Base-by-base conservation (phyloP, 106 monocot genomes). In the Dendrobium chrysotoxum region DNA sequence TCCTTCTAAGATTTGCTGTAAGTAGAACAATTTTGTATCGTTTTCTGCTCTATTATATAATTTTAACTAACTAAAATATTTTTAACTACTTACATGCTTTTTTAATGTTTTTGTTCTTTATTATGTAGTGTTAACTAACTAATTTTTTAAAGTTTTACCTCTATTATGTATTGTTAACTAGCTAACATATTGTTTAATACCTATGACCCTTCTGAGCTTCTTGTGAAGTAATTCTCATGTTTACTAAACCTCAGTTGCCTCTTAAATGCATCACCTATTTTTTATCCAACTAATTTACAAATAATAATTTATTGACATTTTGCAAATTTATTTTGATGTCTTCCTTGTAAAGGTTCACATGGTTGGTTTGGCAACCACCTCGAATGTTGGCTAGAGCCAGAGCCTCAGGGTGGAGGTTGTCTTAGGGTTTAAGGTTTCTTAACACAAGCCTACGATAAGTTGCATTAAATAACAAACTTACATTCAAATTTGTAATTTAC, bases 1-100 rank as follows among this genome's bases (percentile, higher is more conserved):
- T 84, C 39, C 84, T 84, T 17, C 64, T 84, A 47, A 84, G 84
- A 39, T 84, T 84, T 84, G 84, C 84, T n/a, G 84, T 84, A 80
- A 84, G 84, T 74, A 41, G 15, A 40, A 8, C 4, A 10, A 13
- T 42, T 74, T 74, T 74, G 9, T 71, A 13, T 50, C 40, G 31
- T 40, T 41, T 12, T 28, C n/a, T 41, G 50, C 20, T 41, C 0
- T 74, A 74, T 74, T 74, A 23, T 40, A 10, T 74, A 74, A 4
- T 61, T 21, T 61, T 61, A 57, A 20, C 57, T 57, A 16, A 20
- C 57, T 57, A 57, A 57, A 57, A 57, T 17, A 17, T 57, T 57
- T 57, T 13, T 20, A 5, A 25, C 61, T 4, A 23, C 4, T 21
- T 61, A 3, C n/a, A n/a, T 6, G 23, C 11, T 50, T 3, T 50